Percentiles rank a stretch among this genome's conserved stretches.
These are phyloP conservation scores for Monascus ruber DNA, from an alignment of 2,329 filamentous ascomycete species.

Conservation along the genomic window DNA sequence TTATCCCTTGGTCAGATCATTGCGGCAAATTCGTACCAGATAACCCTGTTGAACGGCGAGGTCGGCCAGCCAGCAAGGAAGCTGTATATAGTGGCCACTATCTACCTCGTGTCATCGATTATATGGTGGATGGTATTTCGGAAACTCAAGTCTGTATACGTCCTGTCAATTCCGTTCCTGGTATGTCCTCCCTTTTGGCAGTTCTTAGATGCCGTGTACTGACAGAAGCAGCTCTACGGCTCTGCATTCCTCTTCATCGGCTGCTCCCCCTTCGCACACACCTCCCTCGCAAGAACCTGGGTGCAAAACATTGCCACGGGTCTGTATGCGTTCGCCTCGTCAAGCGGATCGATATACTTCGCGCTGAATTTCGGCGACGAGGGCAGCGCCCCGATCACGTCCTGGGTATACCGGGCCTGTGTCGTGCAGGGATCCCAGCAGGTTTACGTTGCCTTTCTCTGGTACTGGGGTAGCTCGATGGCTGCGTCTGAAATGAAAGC, in stretches of 20 bases:
- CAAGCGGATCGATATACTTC: slow-evolving; percentile 49
- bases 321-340: slow-evolving; percentile 47
- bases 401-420: slow-evolving; percentile 51
- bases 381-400: slow-evolving; percentile 43
- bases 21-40: slow-evolving; percentile 51
- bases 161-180: slow-evolving; percentile 44
- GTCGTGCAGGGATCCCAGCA: slow-evolving; percentile 52
- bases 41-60: slow-evolving; percentile 49
- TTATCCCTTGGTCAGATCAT: slow-evolving; percentile 42
- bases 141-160: slow-evolving; percentile 39
- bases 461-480: slow-evolving; percentile 45
- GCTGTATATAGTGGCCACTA: slow-evolving; percentile 44
- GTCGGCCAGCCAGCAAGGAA: slow-evolving; percentile 43
- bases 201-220: not conserved
- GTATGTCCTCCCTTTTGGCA: slow-evolving; percentile 1
- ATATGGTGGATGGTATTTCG: slow-evolving; percentile 50
- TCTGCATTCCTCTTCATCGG: slow-evolving; percentile 17
- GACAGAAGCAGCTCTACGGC: slow-evolving; percentile 33
- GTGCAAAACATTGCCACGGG: slow-evolving; percentile 47
- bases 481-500: slow-evolving; percentile 11
- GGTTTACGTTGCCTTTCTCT: slow-evolving; percentile 46
- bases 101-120: slow-evolving; percentile 43
- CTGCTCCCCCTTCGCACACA: slow-evolving; percentile 37
- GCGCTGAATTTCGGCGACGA: slow-evolving; percentile 51
- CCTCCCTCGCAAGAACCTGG: slow-evolving; percentile 29